phyloP scores from a whole-genome alignment of 257 asterid genomes.

The Przewalskia tangutica region DNA sequence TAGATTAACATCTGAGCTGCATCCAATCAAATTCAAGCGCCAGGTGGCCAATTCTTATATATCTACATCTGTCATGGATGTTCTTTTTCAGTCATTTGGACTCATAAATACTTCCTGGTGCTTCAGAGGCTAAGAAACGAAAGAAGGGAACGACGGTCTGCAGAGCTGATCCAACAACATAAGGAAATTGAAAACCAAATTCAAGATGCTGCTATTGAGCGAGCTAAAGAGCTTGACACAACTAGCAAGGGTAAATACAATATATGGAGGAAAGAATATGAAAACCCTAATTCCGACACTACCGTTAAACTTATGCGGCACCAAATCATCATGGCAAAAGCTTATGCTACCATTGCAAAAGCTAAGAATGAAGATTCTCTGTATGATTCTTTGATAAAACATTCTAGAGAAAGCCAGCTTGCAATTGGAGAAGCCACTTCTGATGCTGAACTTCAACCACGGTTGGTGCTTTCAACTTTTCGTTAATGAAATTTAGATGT shows the following conservation, averaged over 20 bases:
- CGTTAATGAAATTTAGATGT: conserved; percentile 4
- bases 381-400: conserved; percentile 57
- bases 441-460: conserved; percentile 77
- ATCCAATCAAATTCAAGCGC: conserved; percentile 76
- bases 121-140: conserved; percentile 58
- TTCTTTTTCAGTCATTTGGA: not conserved
- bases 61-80: not conserved
- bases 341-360: conserved; percentile 82
- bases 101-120: conserved; percentile 4
- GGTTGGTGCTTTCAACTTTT: conserved; percentile 34
- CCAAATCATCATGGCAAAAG: conserved; percentile 92
- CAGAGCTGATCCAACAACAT: conserved; percentile 60
- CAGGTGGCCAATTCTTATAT: conserved; percentile 38
- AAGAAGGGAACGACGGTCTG: conserved; percentile 61
- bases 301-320: conserved; percentile 82
- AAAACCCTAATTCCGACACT: conserved; percentile 75
- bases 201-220: conserved; percentile 76
- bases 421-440: conserved; percentile 76
- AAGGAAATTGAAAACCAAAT: conserved; percentile 50
- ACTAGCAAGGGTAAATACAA: conserved; percentile 64
- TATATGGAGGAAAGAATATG: conserved; percentile 94
- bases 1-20: conserved; percentile 27
- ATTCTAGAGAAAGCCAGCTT: conserved; percentile 63
- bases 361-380: conserved; percentile 62
- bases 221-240: conserved; percentile 70